These are phyloP conservation scores for Lithohypha guttulata DNA, from an alignment of 2,329 filamentous ascomycete species.

Conservation along the genomic window DNA sequence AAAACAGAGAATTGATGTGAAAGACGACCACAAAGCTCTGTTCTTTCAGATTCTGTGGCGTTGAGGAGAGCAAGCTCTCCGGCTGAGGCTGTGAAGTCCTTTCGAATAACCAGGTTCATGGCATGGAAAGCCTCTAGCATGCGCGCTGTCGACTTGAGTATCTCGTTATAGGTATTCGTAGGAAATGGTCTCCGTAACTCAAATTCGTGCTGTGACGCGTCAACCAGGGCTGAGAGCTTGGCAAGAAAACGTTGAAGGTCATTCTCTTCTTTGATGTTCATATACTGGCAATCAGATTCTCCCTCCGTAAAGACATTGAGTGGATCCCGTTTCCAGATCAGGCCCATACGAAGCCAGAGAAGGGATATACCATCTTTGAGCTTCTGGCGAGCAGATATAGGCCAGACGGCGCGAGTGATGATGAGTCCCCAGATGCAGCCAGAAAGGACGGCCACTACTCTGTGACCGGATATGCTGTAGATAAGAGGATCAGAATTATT, in stretches of 20 bases:
- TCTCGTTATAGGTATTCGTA: slow-evolving; percentile 56
- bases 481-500: slow-evolving; percentile 76
- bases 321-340: slow-evolving; percentile 93
- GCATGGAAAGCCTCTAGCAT: slow-evolving; percentile 92
- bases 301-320: slow-evolving; percentile 60
- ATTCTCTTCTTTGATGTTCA: slow-evolving; percentile 77
- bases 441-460: slow-evolving; percentile 72
- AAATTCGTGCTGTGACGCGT: slow-evolving; percentile 70
- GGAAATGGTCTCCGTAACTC: slow-evolving; percentile 83
- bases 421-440: slow-evolving; percentile 90
- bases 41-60: slow-evolving; percentile 69
- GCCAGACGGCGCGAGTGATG: slow-evolving; percentile 82
- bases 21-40: slow-evolving; percentile 73
- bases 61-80: slow-evolving; percentile 72
- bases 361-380: slow-evolving; percentile 81
- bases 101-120: slow-evolving; percentile 85
- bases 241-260: slow-evolving; percentile 70
- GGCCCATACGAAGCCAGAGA: slow-evolving; percentile 86
- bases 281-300: slow-evolving; percentile 54
- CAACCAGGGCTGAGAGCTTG: slow-evolving; percentile 62
- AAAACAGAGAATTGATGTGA: slow-evolving; percentile 80
- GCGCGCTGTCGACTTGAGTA: slow-evolving; percentile 68
- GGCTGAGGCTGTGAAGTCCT: slow-evolving; percentile 61
- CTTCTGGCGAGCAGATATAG: slow-evolving; percentile 78
- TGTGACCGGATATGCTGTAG: slow-evolving; percentile 74